Conservation (phyloP, 306 rosid species). For the Psophocarpus tetragonolobus region DNA sequence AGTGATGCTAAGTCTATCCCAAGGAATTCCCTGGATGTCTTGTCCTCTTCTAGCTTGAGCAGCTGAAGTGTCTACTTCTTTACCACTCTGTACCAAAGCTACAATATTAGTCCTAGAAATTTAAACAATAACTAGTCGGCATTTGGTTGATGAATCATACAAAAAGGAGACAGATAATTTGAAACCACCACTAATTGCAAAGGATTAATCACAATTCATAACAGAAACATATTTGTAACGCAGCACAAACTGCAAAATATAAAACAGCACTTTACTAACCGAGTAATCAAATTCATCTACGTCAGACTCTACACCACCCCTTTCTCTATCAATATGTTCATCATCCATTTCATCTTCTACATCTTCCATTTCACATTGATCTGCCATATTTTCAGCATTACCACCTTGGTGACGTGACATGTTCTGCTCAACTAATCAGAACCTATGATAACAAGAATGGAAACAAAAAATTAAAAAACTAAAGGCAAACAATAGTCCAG, state of each 20-base stretch:
- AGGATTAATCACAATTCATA: not conserved
- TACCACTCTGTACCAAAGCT: conserved; percentile 53
- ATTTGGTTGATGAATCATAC: conserved; percentile 10
- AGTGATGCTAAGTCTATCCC: conserved; percentile 44
- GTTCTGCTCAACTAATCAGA: conserved; percentile 10
- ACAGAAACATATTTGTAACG: conserved; percentile 1
- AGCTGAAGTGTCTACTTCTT: conserved; percentile 45
- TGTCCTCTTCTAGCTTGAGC: conserved; percentile 49
- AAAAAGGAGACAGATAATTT: not conserved
- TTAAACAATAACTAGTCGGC: not conserved
- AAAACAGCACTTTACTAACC: conserved; percentile 48
- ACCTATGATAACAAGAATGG: conserved; percentile 6
- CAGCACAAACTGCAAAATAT: not conserved
- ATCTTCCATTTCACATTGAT: conserved; percentile 77
- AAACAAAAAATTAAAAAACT: not conserved
- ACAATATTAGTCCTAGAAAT: conserved; percentile 20
- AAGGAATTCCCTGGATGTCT: conserved; percentile 52
- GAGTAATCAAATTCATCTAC: conserved; percentile 58
- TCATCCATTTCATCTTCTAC: conserved; percentile 63
- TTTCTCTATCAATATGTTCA: conserved; percentile 56
- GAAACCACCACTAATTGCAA: not conserved
- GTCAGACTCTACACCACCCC: conserved; percentile 63
- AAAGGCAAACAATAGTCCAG: conserved; percentile 8
- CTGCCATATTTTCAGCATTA: conserved; percentile 59
- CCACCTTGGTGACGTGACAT: conserved; percentile 59